These are phyloP conservation scores for Neonectria magnoliae DNA, from an alignment of 2,329 filamentous ascomycete genomes.

Conservation along the genomic window DNA sequence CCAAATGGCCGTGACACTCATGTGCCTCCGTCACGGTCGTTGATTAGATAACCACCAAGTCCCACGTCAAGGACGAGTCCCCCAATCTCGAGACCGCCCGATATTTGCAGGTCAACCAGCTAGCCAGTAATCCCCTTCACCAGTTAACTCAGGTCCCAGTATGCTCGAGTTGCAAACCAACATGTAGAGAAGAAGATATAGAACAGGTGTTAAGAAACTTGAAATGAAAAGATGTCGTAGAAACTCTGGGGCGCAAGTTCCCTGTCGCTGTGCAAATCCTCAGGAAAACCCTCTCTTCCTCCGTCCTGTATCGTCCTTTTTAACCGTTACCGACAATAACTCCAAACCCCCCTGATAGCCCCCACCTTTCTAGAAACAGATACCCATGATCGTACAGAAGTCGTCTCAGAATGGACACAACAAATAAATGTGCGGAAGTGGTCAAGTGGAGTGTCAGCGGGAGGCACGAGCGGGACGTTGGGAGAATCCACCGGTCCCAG, in stretches of 20 bases:
- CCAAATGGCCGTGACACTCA: constrained; percentile 14
- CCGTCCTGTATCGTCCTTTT: constrained; percentile 40
- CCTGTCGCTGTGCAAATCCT: constrained; percentile 26
- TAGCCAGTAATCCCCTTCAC: not conserved
- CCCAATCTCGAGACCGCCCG: not conserved
- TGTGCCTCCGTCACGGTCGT: constrained; percentile 10
- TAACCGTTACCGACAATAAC: constrained; percentile 38
- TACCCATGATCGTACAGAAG: constrained; percentile 43
- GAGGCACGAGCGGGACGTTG: not conserved
- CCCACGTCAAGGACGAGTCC: not conserved
- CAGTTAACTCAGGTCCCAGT: not conserved
- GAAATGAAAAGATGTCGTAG: constrained; percentile 29
- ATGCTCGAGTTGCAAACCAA: constrained; percentile 1
- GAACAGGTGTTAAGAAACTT: constrained; percentile 27
- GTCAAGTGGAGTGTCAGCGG: constrained; percentile 23
- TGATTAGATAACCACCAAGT: constrained; percentile 13
- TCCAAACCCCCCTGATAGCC: constrained; percentile 34
- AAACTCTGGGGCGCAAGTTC: constrained; percentile 31
- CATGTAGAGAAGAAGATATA: constrained; percentile 6
- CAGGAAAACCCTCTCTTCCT: constrained; percentile 24
- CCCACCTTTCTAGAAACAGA: constrained; percentile 39
- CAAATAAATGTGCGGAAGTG: constrained; percentile 23
- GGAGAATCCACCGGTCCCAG: not conserved
- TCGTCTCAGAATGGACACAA: constrained; percentile 29
- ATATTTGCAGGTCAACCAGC: constrained; percentile 6